Percentiles rank a stretch among this genome's conserved stretches.
Evolutionary conservation across 2,329 filamentous ascomycete species (phyloP).

Genomic region (Cercospora citrullina): DNA sequence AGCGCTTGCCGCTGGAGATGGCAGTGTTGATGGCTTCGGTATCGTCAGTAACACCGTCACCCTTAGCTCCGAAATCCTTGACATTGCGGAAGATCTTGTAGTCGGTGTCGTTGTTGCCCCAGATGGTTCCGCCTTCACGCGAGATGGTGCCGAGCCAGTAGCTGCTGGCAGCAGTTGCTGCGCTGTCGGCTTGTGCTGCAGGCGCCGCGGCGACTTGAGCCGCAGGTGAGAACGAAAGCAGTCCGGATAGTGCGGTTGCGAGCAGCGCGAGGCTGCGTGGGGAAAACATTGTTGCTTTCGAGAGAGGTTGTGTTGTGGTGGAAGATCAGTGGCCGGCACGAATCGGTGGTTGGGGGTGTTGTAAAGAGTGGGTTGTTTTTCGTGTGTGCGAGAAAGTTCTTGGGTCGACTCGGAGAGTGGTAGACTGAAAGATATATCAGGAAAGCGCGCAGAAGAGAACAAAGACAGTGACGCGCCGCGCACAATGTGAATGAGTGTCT

Average conservation of each 20-base stretch:
- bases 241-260: constrained; percentile 35
- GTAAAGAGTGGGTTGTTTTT: not conserved
- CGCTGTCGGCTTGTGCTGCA: constrained; percentile 12
- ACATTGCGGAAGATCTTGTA: constrained; percentile 64
- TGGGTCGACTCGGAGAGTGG: not conserved
- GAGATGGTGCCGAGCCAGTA: constrained; percentile 31
- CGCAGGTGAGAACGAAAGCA: constrained; percentile 25
- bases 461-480: constrained; percentile 15
- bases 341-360: constrained; percentile 9
- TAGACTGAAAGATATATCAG: constrained; percentile 9
- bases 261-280: constrained; percentile 31
- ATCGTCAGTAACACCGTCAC: constrained; percentile 73
- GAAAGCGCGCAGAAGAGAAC: not conserved
- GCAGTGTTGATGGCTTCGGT: constrained; percentile 85
- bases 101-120: constrained; percentile 64
- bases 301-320: not conserved
- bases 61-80: constrained; percentile 46
- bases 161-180: constrained; percentile 17
- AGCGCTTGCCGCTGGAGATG: constrained; percentile 85
- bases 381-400: constrained; percentile 4
- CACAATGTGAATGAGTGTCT: constrained; percentile 21
- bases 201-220: constrained; percentile 23
- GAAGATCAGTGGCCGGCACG: constrained; percentile 30
- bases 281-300: constrained; percentile 28
- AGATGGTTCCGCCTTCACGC: constrained; percentile 59